Evolutionary conservation across 192 early-diverging fungal genomes (phyloP).

Genomic region (Entomortierella parvispora): DNA sequence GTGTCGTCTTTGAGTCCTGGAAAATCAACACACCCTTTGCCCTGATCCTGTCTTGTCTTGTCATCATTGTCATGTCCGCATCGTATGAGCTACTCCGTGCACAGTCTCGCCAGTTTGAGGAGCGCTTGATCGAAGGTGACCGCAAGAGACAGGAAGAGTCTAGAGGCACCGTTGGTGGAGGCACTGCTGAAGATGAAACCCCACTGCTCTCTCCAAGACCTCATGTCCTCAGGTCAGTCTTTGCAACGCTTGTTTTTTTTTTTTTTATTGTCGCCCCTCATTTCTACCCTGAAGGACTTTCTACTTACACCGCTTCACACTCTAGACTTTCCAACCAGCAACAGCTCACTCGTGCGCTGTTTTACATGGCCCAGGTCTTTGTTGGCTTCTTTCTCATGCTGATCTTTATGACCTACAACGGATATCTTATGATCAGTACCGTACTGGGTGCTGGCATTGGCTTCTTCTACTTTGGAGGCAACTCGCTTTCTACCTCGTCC

Average conservation of each 20-base stretch:
- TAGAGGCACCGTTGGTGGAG: slow-evolving; percentile 5
- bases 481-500: slow-evolving; percentile 26
- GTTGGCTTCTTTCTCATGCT: slow-evolving; percentile 83
- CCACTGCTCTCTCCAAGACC: slow-evolving; percentile 20
- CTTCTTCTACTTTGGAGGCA: slow-evolving; percentile 47
- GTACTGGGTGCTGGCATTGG: slow-evolving; percentile 76
- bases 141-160: slow-evolving; percentile 26
- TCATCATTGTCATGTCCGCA: slow-evolving; percentile 60
- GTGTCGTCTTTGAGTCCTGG: slow-evolving; percentile 83
- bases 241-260: background rate
- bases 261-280: background rate
- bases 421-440: slow-evolving; percentile 74
- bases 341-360: slow-evolving; percentile 67
- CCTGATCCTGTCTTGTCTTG: slow-evolving; percentile 68
- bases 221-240: slow-evolving; percentile 12
- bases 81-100: slow-evolving; percentile 60
- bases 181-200: slow-evolving; percentile 22
- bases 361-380: slow-evolving; percentile 73
- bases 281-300: no score
- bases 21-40: slow-evolving; percentile 64
- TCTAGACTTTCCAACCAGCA: slow-evolving; percentile 54
- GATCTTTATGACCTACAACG: slow-evolving; percentile 89
- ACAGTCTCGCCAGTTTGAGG: slow-evolving; percentile 48
- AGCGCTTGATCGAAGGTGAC: slow-evolving; percentile 37
- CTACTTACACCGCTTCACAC: no score